Evolutionary conservation across 2,329 filamentous ascomycete genomes (phyloP).

Genomic region (Clonostachys sp.): DNA sequence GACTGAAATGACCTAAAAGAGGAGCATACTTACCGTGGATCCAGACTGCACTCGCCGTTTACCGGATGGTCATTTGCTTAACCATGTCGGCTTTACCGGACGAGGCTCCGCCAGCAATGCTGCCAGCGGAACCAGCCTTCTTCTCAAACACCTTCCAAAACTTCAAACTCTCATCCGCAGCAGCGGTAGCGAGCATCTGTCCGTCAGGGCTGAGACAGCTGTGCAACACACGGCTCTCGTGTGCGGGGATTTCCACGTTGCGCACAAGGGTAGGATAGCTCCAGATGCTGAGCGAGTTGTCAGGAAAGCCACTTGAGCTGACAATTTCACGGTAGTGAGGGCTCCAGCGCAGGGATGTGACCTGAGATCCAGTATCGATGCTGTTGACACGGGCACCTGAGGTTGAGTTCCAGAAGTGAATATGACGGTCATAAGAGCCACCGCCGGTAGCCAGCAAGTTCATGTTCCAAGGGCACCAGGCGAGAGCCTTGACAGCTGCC

Average conservation of each 20-base stretch:
- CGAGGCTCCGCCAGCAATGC: constrained; percentile 60
- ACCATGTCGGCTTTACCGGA: constrained; percentile 78
- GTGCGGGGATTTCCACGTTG: constrained; percentile 95
- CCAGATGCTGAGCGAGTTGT: constrained; percentile 99
- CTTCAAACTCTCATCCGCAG: constrained; percentile 94
- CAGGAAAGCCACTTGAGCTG: constrained; percentile 95
- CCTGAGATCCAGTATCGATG: constrained; percentile 97
- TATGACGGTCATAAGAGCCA: constrained; percentile 93
- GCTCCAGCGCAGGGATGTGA: constrained; percentile 95
- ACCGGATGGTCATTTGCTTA: constrained; percentile 95
- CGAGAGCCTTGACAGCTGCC: constrained; percentile 94
- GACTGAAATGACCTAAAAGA: constrained; percentile 34
- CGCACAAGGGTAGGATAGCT: constrained; percentile 96
- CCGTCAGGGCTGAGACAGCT: constrained; percentile 95
- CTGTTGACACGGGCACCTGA: constrained; percentile 97
- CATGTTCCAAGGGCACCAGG: constrained; percentile 98
- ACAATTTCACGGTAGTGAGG: constrained; percentile 97
- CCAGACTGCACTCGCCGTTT: constrained; percentile 25
- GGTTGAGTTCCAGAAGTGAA: constrained; percentile 99
- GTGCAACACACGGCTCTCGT: constrained; percentile 95
- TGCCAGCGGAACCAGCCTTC: constrained; percentile 73
- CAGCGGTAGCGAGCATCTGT: constrained; percentile 94
- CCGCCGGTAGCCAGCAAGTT: constrained; percentile 96
- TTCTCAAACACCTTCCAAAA: constrained; percentile 99
- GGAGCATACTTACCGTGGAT: constrained; percentile 41